Evolutionary conservation across 371 early-diverging fungal species (phyloP).

Genomic region (Mucor plumbeus): DNA sequence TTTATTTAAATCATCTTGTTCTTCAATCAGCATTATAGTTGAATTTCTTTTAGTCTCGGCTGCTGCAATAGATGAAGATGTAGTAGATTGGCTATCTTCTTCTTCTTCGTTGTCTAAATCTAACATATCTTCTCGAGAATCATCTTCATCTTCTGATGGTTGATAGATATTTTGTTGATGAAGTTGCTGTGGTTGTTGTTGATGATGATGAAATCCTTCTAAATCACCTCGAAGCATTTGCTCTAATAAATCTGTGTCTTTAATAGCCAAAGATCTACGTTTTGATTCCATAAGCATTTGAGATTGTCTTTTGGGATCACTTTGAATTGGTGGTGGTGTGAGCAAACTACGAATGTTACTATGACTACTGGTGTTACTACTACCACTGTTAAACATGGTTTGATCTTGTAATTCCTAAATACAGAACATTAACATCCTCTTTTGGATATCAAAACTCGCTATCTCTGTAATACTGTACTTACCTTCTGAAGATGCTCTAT

Average conservation of each 20-base stretch:
- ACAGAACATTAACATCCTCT: neutral
- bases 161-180: neutral
- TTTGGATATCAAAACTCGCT: neutral
- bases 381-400: constrained; percentile 14
- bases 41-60: constrained; percentile 7
- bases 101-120: neutral
- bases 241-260: constrained; percentile 51
- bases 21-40: constrained; percentile 11
- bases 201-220: constrained; percentile 15
- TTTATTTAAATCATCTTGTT: constrained; percentile 12
- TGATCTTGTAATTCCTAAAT: constrained; percentile 32
- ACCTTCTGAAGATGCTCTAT: constrained; percentile 53
- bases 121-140: neutral
- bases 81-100: neutral
- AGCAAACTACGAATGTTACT: constrained; percentile 10
- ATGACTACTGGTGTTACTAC: constrained; percentile 3
- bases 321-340: constrained; percentile 21
- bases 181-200: neutral
- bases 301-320: constrained; percentile 53
- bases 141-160: constrained; percentile 9
- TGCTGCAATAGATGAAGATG: constrained; percentile 7
- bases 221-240: constrained; percentile 53
- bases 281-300: constrained; percentile 56
- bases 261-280: constrained; percentile 50
- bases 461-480: constrained; percentile 4